Percentiles rank a stretch among this genome's conserved stretches.
Conservation (phyloP, 768 basidiomycete species). For the Suillus spraguei region DNA sequence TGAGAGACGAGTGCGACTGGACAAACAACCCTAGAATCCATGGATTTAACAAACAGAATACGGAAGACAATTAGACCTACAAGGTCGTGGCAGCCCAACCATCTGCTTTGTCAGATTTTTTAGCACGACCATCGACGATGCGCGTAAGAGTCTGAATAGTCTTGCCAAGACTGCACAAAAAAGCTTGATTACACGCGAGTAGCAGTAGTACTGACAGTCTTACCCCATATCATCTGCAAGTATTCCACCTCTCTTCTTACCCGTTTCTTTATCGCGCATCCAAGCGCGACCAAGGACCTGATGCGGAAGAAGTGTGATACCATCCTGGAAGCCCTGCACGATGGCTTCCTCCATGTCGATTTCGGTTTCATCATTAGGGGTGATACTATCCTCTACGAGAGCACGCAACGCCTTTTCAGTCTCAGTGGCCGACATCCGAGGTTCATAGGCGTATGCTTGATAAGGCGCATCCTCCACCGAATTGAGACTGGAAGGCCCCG, state of each 20-base stretch:
- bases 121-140: constrained; percentile 81
- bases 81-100: constrained; percentile 75
- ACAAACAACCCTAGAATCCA: constrained; percentile 68
- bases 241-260: constrained; percentile 83
- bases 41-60: not conserved
- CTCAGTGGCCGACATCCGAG: constrained; percentile 48
- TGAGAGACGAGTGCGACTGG: constrained; percentile 88
- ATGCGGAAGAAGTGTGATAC: constrained; percentile 77
- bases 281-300: constrained; percentile 85
- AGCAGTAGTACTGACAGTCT: constrained; percentile 16
- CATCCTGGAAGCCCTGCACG: constrained; percentile 77
- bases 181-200: not conserved
- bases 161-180: constrained; percentile 66
- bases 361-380: constrained; percentile 53
- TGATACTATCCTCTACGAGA: constrained; percentile 66
- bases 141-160: constrained; percentile 90
- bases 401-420: constrained; percentile 81
- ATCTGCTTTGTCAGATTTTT: constrained; percentile 65
- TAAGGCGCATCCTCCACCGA: constrained; percentile 35
- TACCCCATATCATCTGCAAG: constrained; percentile 92
- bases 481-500: constrained; percentile 16
- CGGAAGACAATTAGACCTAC: constrained; percentile 42
- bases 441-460: constrained; percentile 29
- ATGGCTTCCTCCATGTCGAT: constrained; percentile 67
- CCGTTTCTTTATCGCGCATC: constrained; percentile 85